phyloP scores from a whole-genome alignment of 139 green algal species.

The Micractinium sp. region DNA sequence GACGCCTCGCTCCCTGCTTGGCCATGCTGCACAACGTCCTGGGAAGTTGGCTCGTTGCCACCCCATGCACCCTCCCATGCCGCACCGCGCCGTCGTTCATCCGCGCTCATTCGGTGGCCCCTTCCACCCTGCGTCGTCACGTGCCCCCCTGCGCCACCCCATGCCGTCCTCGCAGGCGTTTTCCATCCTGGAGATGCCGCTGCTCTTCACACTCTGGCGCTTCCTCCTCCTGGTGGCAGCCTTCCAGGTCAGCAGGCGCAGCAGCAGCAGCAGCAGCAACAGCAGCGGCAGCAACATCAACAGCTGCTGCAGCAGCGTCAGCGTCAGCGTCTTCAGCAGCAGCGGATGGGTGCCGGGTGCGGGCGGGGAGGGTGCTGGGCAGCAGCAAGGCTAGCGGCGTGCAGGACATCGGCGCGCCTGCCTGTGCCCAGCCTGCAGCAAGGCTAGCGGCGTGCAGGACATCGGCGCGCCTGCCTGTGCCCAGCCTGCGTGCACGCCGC shows the following conservation, averaged over 20 bases:
- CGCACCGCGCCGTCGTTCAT: background rate
- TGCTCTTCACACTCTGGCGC: slow-evolving; percentile 24
- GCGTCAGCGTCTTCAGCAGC: background rate
- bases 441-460: too few species aligned
- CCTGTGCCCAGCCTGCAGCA: background rate
- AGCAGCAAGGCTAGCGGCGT: background rate
- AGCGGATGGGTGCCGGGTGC: too few species aligned
- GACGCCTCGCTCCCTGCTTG: background rate
- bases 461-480: background rate
- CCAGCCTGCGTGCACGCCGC: background rate
- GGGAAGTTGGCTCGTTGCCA: too few species aligned
- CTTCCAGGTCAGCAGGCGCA: slow-evolving; percentile 6
- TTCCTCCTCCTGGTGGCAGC: slow-evolving; percentile 13
- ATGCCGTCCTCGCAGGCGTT: slow-evolving; percentile 1
- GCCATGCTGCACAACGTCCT: background rate
- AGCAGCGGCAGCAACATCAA: too few species aligned
- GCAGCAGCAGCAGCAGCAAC: too few species aligned
- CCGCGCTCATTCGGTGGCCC: background rate
- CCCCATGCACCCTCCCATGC: too few species aligned
- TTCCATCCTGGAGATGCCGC: slow-evolving; percentile 25
- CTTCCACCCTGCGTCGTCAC: background rate
- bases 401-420: background rate
- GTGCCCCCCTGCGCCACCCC: background rate
- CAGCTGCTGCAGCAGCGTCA: too few species aligned
- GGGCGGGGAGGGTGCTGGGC: too few species aligned